Conservation (phyloP, 805 yeast species). For the Wickerhamiella azymoides region DNA sequence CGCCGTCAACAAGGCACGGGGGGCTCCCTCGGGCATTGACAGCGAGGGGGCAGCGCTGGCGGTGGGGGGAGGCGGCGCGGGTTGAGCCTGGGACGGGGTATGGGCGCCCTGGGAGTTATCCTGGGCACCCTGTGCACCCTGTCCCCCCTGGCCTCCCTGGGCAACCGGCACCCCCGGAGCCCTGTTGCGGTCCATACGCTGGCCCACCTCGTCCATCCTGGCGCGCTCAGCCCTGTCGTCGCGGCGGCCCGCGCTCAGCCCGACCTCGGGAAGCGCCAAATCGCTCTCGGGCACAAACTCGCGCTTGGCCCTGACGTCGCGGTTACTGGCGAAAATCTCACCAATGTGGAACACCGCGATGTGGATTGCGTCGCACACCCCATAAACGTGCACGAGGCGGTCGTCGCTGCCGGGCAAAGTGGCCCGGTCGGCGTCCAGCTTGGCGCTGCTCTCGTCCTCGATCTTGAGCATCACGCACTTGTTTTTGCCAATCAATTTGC, state of each 20-base stretch:
- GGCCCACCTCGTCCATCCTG: no score
- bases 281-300: neutral
- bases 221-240: no score
- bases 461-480: slow-evolving; percentile 66
- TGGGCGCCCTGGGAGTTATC: no score
- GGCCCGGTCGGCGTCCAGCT: slow-evolving; percentile 56
- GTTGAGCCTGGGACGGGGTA: no score
- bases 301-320: neutral
- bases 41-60: neutral
- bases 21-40: slow-evolving; percentile 4
- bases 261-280: no score
- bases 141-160: no score
- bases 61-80: no score
- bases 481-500: slow-evolving; percentile 64
- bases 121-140: no score
- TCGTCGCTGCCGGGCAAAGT: slow-evolving; percentile 67
- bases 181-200: no score
- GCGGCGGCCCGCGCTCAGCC: no score
- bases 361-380: slow-evolving; percentile 79
- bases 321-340: slow-evolving; percentile 41
- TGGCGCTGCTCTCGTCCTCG: slow-evolving; percentile 69
- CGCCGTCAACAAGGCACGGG: slow-evolving; percentile 13
- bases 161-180: neutral
- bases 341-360: slow-evolving; percentile 67
- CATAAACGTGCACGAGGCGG: slow-evolving; percentile 51